Evolutionary conservation across 805 yeast species (phyloP), one percentile per base, ranked within the genome.

Genomic region (Nakazawaea molendinolei): DNA sequence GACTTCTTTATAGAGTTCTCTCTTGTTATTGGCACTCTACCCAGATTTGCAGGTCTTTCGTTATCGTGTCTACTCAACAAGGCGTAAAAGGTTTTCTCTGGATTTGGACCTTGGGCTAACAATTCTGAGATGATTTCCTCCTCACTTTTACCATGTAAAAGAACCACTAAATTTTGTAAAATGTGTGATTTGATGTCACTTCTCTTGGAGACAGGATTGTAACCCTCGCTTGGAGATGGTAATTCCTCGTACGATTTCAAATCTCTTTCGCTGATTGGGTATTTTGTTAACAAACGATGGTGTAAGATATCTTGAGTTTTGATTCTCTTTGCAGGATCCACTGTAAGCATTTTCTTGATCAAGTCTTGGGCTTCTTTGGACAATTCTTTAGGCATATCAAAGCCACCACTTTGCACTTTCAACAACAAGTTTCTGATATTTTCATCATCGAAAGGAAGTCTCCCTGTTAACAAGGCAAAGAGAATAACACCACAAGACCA

Each of bases 401-500:
- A 84, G 36, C 62, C 67, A 26, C 94, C 94, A 22, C 77, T 70
- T 55, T 83, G 92, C 19, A 84, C 94, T 56, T 83, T 84, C 40
- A 81, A 52, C 36, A 84, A 57, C 39, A 84, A 56, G 44, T 71
- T 75, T 53, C 86, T 71, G 49, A 84, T 82, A 49, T 79, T 80
- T 43, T 82, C 86, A 56, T 84, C 92, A 53, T 84, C 90, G 51
- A 84, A 84, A 7, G 94, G 94, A 43, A 84, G 61, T 60, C 84
- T 78, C 3, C 94, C 94, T 2, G 90, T 81, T 39, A 84, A 58
- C 32, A 84, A 59, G 5, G 92, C 92, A 60, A 80, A 84, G 33
- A 83, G 61, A 30, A 84, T 82, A 29, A 84, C 84, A 52, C 94
- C 94, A 61, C 92, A 83, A 5, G 90, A 81, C 94, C 94, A 84